phyloP scores from a whole-genome alignment of 495 filamentous ascomycete genomes.

The Xylaria nigripes region DNA sequence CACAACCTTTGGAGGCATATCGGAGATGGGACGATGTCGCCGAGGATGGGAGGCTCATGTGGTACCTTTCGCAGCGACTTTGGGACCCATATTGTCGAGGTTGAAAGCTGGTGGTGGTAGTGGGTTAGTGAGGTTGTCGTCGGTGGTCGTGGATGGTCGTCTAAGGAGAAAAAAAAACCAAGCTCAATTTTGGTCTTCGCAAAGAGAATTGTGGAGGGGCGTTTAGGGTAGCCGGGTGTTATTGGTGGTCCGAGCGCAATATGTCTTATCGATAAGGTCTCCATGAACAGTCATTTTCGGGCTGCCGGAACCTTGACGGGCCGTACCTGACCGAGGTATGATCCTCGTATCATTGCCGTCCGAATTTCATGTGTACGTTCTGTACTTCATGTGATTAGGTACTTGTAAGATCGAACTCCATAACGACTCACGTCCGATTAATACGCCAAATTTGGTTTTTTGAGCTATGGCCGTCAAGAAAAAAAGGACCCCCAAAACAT shows the following conservation, averaged over 20 bases:
- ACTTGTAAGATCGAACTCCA: too few relatives aligned
- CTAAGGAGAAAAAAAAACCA: background rate
- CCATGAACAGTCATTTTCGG: background rate
- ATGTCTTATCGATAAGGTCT: slow-evolving; percentile 7
- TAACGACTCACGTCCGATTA: background rate
- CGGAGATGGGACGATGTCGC: slow-evolving; percentile 14
- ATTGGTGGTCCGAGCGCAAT: slow-evolving; percentile 6
- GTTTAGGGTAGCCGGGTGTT: background rate
- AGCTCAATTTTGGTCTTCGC: slow-evolving; percentile 6
- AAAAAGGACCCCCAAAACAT: slow-evolving; percentile 35
- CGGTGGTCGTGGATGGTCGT: slow-evolving; percentile 10
- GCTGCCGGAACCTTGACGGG: background rate
- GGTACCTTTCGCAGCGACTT: slow-evolving; percentile 59
- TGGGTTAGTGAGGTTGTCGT: slow-evolving; percentile 16
- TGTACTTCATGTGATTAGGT: too few relatives aligned
- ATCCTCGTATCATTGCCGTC: too few relatives aligned
- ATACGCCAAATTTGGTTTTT: slow-evolving; percentile 1
- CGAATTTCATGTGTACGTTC: too few relatives aligned
- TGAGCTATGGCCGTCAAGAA: slow-evolving; percentile 24
- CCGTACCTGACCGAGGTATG: background rate
- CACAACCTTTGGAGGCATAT: slow-evolving; percentile 11
- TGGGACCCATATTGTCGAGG: slow-evolving; percentile 63
- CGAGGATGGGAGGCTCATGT: slow-evolving; percentile 23
- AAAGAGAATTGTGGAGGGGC: slow-evolving; percentile 10
- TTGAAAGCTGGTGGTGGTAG: slow-evolving; percentile 20